Conservation (phyloP, 2,329 filamentous ascomycete genomes). For the Neofusicoccum laricinum region DNA sequence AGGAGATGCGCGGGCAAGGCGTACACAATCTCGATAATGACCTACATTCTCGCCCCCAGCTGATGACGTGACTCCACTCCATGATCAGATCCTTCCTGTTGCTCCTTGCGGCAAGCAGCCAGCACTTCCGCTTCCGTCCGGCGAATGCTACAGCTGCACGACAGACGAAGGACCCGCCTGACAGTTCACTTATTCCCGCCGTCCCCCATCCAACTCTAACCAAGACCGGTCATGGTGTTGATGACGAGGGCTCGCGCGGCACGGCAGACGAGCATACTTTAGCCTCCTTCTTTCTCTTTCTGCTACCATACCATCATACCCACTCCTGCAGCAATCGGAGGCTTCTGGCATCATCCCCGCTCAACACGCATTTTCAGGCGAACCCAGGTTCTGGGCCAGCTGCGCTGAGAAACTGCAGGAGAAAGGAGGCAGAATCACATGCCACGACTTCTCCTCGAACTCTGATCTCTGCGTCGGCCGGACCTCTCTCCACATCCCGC, state of each 20-base stretch:
- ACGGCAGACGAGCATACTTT: neutral
- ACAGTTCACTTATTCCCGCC: neutral
- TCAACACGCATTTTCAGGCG: neutral
- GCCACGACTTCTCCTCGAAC: neutral
- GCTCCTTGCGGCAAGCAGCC: neutral
- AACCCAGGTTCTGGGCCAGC: neutral
- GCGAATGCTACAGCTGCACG: neutral
- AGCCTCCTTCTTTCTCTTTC: too few relatives aligned
- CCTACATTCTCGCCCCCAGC: neutral
- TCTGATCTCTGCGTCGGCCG: neutral
- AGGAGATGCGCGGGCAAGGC: neutral
- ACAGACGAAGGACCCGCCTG: neutral
- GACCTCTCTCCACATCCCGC: neutral
- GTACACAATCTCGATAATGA: neutral
- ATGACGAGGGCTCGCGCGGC: neutral
- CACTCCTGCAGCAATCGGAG: neutral
- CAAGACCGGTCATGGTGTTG: neutral
- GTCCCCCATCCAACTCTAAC: neutral
- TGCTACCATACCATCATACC: too few relatives aligned
- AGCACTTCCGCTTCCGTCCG: neutral
- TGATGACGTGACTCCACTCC: neutral
- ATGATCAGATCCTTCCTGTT: neutral
- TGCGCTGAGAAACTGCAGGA: neutral
- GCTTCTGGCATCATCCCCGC: neutral
- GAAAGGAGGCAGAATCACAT: neutral